phyloP scores from a whole-genome alignment of 306 rosid species.

The Canavalia ensiformis region DNA sequence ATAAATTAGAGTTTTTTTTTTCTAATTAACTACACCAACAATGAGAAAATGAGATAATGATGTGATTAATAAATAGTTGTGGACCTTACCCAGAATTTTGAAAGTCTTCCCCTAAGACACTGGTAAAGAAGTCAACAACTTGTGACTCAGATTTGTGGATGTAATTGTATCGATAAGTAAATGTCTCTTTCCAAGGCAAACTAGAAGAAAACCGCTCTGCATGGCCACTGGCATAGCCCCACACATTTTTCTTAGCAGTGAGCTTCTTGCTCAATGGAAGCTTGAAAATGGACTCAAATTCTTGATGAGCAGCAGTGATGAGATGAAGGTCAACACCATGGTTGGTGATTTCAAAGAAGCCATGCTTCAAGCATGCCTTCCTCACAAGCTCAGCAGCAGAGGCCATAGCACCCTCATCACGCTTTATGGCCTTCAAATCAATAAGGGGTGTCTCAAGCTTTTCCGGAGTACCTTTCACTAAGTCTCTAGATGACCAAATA shows the following conservation, averaged over 20 bases:
- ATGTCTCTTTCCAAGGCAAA: constrained; percentile 79
- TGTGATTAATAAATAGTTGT: background rate
- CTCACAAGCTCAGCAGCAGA: constrained; percentile 57
- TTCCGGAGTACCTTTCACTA: constrained; percentile 35
- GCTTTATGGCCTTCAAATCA: constrained; percentile 52
- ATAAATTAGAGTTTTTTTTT: background rate
- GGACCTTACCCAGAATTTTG: constrained; percentile 59
- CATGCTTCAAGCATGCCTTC: constrained; percentile 66
- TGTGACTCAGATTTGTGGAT: background rate
- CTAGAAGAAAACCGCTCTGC: constrained; percentile 58
- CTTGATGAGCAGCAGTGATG: constrained; percentile 55
- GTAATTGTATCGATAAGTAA: constrained; percentile 48
- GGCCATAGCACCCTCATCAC: constrained; percentile 51
- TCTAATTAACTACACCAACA: too few species aligned
- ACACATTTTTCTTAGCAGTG: constrained; percentile 36
- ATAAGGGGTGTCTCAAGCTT: constrained; percentile 66
- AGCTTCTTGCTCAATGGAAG: constrained; percentile 62
- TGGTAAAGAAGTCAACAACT: constrained; percentile 57
- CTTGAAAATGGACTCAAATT: constrained; percentile 55
- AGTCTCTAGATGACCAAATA: constrained; percentile 60
- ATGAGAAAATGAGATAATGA: too few species aligned
- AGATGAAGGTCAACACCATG: constrained; percentile 64
- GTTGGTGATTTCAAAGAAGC: constrained; percentile 73
- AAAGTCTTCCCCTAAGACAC: constrained; percentile 56
- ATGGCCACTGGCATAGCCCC: constrained; percentile 73